These are phyloP conservation scores for Vanrija pseudolonga DNA, from an alignment of 1,284 basidiomycete species.

Conservation along the genomic window DNA sequence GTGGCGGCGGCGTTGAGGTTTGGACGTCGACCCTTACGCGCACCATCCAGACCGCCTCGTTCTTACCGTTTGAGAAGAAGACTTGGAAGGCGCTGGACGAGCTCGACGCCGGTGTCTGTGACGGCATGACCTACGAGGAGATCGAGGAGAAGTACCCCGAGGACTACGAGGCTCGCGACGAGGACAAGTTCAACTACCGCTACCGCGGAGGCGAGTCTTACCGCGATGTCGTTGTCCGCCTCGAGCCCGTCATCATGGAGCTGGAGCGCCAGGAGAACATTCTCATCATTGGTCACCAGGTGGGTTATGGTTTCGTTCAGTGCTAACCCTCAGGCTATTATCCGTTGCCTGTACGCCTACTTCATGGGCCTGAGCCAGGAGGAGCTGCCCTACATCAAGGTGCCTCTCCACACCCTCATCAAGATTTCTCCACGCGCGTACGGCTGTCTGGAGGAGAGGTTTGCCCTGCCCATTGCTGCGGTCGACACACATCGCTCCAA, in stretches of 20 bases:
- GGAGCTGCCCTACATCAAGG: constrained; percentile 96
- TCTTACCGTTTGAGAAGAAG: constrained; percentile 82
- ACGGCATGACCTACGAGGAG: constrained; percentile 99
- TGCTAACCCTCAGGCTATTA: constrained; percentile 61
- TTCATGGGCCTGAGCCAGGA: constrained; percentile 89
- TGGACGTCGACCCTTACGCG: constrained; percentile 95
- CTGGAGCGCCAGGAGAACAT: constrained; percentile 97
- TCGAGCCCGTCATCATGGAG: constrained; percentile 99
- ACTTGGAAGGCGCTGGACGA: constrained; percentile 99
- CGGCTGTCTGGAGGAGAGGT: constrained; percentile 96
- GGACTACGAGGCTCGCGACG: constrained; percentile 96
- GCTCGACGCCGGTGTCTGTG: constrained; percentile 96
- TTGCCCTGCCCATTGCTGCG: constrained; percentile 75
- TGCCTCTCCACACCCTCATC: constrained; percentile 93
- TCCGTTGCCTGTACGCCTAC: constrained; percentile 92
- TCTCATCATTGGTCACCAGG: constrained; percentile 93
- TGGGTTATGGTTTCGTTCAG: constrained; percentile 34
- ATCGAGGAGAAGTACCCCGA: constrained; percentile 97
- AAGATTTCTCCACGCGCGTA: constrained; percentile 98
- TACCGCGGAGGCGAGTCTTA: constrained; percentile 94
- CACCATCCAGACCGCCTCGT: constrained; percentile 84
- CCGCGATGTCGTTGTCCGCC: constrained; percentile 87
- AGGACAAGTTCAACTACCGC: constrained; percentile 99
- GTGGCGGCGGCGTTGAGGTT: constrained; percentile 58
- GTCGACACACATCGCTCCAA: constrained; percentile 94